These are phyloP conservation scores for Venturia pyrina DNA, from an alignment of 2,329 filamentous ascomycete species.

Conservation along the genomic window DNA sequence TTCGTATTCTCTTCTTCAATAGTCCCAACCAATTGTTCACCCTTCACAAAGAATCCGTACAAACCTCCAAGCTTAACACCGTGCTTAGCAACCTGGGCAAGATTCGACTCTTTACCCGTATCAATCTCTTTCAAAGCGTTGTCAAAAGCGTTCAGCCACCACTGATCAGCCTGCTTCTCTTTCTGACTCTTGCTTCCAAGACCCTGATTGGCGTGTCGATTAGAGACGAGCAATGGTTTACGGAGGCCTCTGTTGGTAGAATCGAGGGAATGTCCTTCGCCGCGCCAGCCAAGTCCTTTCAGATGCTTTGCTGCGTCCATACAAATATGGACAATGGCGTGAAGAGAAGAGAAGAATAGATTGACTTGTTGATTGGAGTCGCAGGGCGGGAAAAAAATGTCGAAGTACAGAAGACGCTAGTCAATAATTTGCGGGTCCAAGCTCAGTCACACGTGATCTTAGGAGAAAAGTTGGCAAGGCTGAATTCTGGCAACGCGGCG, in stretches of 20 bases:
- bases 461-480: background rate
- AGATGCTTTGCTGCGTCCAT: slow-evolving; percentile 86
- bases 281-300: slow-evolving; percentile 80
- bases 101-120: slow-evolving; percentile 48
- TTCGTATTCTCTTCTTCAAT: slow-evolving; percentile 24
- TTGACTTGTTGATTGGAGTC: background rate
- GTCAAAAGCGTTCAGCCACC: slow-evolving; percentile 96
- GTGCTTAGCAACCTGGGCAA: slow-evolving; percentile 36
- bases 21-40: slow-evolving; percentile 67
- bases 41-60: slow-evolving; percentile 77
- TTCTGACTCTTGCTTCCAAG: slow-evolving; percentile 61
- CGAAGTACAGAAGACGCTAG: background rate
- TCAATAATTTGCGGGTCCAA: background rate
- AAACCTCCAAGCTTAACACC: slow-evolving; percentile 46
- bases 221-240: slow-evolving; percentile 71
- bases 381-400: background rate
- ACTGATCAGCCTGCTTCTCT: slow-evolving; percentile 61
- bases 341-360: background rate
- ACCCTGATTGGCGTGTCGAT: slow-evolving; percentile 72
- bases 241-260: slow-evolving; percentile 66
- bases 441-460: background rate
- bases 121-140: slow-evolving; percentile 72
- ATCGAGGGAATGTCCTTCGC: slow-evolving; percentile 79
- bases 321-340: background rate
- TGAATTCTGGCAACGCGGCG: background rate